Evolutionary conservation across 768 basidiomycete genomes (phyloP).

Genomic region (Termitomyces sp.): DNA sequence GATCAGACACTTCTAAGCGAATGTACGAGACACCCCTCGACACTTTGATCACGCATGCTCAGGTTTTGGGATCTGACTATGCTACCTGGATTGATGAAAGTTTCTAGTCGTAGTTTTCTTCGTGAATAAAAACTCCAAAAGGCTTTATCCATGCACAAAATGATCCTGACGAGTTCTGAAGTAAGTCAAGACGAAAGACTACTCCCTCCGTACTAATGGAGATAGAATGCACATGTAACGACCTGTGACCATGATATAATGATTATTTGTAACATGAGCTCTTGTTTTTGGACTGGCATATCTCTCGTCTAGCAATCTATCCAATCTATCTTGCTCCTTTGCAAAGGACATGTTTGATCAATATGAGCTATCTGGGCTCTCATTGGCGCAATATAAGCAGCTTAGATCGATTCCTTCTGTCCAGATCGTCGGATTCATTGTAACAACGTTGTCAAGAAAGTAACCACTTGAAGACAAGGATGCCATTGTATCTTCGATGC

Average conservation of each 20-base stretch:
- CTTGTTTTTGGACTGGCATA: too few species aligned
- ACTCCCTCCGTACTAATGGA: neutral
- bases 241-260: too few species aligned
- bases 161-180: neutral
- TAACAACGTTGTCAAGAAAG: neutral
- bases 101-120: slow-evolving; percentile 5
- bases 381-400: neutral
- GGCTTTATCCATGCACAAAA: neutral
- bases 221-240: too few species aligned
- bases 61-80: slow-evolving; percentile 22
- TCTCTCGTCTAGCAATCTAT: neutral
- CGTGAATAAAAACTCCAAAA: neutral
- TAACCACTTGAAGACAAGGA: neutral
- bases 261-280: too few species aligned
- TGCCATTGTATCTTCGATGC: neutral
- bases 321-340: too few species aligned
- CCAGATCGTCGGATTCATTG: too few species aligned
- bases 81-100: slow-evolving; percentile 21
- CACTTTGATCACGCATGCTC: slow-evolving; percentile 18
- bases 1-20: slow-evolving; percentile 22
- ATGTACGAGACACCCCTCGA: slow-evolving; percentile 19
- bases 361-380: neutral
- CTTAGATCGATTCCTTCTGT: neutral
- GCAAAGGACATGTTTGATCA: too few species aligned
- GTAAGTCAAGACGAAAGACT: too few species aligned